Conservation (phyloP, 495 filamentous ascomycete genomes). For the Trichocladium uniseriatum region DNA sequence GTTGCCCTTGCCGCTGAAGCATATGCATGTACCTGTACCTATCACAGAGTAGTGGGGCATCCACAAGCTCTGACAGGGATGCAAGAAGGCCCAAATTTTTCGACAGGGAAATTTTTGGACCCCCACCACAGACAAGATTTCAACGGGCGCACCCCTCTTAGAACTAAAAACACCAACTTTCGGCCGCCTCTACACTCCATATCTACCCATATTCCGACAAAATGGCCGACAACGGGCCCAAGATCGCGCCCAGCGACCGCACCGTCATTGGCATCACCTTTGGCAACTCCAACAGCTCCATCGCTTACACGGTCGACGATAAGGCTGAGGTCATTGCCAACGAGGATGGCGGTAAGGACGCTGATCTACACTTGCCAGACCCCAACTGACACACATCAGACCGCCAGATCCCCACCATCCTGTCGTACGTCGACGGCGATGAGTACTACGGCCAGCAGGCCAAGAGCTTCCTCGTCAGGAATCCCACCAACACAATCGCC, state of each 20-base stretch:
- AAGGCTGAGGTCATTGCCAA: slow-evolving; percentile 97
- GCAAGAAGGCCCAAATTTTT: slow-evolving; percentile 12
- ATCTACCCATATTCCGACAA: slow-evolving; percentile 1
- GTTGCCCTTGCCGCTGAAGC: too few species aligned
- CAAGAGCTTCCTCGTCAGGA: slow-evolving; percentile 84
- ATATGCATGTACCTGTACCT: background rate
- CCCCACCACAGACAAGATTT: slow-evolving; percentile 2
- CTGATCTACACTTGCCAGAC: background rate
- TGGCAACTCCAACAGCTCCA: slow-evolving; percentile 96
- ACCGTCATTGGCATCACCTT: slow-evolving; percentile 92
- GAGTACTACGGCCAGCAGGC: slow-evolving; percentile 96
- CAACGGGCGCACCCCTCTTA: background rate
- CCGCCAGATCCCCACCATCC: slow-evolving; percentile 88
- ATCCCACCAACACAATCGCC: slow-evolving; percentile 83
- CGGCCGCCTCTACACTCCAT: background rate
- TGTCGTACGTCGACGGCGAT: slow-evolving; percentile 91
- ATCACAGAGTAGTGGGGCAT: background rate
- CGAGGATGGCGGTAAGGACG: slow-evolving; percentile 80
- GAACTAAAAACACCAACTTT: background rate
- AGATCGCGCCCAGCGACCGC: slow-evolving; percentile 48
- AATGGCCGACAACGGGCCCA: slow-evolving; percentile 32
- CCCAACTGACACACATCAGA: slow-evolving; percentile 42
- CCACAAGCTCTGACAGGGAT: background rate
- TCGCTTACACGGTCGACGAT: slow-evolving; percentile 84
- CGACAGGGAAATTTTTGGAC: slow-evolving; percentile 14